These are phyloP conservation scores for Pyrus communis DNA, from an alignment of 306 rosid species.

Conservation along the genomic window DNA sequence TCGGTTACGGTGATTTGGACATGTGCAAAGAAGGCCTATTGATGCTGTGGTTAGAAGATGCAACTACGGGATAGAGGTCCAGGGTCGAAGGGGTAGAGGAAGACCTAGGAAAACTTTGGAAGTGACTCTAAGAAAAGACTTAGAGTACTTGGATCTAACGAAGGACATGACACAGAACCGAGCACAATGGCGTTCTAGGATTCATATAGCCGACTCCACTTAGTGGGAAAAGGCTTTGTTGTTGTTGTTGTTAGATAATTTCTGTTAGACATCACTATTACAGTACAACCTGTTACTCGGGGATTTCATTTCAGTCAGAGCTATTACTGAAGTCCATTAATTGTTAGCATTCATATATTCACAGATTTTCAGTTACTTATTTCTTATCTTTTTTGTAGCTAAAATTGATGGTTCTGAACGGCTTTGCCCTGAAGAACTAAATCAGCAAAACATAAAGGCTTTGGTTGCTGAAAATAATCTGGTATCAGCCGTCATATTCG, in stretches of 20 bases:
- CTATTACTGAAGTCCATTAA: neutral
- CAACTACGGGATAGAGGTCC: no score
- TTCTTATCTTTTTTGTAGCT: conserved; percentile 30
- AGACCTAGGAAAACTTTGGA: no score
- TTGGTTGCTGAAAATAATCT: conserved; percentile 90
- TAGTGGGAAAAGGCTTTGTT: no score
- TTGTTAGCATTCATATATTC: neutral
- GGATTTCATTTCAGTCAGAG: neutral
- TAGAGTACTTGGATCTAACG: no score
- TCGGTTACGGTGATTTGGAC: no score
- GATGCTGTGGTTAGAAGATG: no score
- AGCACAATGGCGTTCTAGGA: no score
- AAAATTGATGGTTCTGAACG: conserved; percentile 80
- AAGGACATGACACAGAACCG: no score
- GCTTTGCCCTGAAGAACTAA: conserved; percentile 93
- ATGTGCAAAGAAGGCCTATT: no score
- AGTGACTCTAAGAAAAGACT: no score
- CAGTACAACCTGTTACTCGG: neutral
- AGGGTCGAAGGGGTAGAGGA: no score
- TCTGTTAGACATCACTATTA: neutral
- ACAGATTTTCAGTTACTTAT: neutral
- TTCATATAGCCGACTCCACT: no score
- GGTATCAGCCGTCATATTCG: conserved; percentile 36
- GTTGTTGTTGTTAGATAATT: neutral
- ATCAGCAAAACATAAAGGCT: conserved; percentile 96